Evolutionary conservation across 257 asterid species (phyloP).

Genomic region (Rehmannia glutinosa): DNA sequence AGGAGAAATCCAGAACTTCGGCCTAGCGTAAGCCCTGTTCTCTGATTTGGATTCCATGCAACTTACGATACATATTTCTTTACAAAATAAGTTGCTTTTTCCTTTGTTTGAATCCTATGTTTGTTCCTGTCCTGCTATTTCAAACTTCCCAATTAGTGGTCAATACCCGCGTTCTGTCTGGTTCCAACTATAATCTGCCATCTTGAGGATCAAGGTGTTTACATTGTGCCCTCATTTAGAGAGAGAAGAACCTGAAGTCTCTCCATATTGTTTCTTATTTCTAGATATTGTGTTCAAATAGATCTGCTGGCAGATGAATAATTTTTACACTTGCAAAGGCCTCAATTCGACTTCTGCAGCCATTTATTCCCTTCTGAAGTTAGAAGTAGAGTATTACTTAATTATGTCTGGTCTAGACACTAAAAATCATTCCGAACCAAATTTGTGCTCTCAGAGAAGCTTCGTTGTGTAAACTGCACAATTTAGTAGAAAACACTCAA

Average conservation of each 20-base stretch:
- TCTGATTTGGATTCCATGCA: background rate
- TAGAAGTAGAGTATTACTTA: no score
- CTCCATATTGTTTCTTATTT: background rate
- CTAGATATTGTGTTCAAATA: background rate
- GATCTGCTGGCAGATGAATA: no score
- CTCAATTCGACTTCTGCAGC: background rate
- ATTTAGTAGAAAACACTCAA: no score
- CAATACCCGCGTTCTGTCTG: background rate
- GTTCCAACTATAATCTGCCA: background rate
- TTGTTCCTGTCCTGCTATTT: background rate
- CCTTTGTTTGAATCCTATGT: background rate
- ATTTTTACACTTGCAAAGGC: background rate
- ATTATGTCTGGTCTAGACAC: no score
- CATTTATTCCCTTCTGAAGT: background rate
- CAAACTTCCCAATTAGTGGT: background rate
- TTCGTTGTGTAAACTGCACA: no score
- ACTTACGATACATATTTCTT: background rate
- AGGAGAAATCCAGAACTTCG: constrained; percentile 85
- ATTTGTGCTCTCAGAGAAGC: no score
- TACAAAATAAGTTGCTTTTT: constrained; percentile 12
- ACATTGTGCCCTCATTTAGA: background rate
- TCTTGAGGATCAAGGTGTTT: background rate
- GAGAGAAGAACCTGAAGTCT: background rate
- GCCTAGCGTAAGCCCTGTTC: constrained; percentile 58
- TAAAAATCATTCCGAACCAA: no score